Conservation (phyloP, 805 yeast species). For the Spathaspora sp. region DNA sequence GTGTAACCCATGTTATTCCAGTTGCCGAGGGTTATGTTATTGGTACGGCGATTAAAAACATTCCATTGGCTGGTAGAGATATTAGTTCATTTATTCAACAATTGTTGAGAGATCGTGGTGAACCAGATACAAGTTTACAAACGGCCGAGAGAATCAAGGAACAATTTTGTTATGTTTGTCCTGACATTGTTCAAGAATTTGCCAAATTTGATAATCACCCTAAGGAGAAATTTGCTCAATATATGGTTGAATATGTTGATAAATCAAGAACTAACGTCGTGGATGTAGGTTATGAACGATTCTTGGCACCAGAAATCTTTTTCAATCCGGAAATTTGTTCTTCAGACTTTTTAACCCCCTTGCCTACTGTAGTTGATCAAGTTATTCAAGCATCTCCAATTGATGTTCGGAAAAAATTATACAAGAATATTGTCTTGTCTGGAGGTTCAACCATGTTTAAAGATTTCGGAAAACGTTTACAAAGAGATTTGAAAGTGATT, state of each 20-base stretch:
- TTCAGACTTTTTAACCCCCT: conserved; percentile 90
- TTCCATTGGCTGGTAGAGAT: conserved; percentile 98
- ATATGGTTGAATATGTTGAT: conserved; percentile 79
- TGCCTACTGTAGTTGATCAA: conserved; percentile 93
- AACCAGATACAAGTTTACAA: conserved; percentile 84
- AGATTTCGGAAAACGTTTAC: conserved; percentile 95
- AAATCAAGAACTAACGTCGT: conserved; percentile 52
- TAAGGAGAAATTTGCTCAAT: conserved; percentile 84
- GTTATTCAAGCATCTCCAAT: conserved; percentile 95
- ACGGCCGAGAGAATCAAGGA: conserved; percentile 98
- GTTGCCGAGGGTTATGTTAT: conserved; percentile 99
- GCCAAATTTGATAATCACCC: conserved; percentile 92
- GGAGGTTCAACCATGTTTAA: conserved; percentile 99
- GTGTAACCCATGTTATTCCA: conserved; percentile 98
- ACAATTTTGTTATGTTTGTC: conserved; percentile 94
- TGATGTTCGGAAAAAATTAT: conserved; percentile 95
- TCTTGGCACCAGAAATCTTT: conserved; percentile 98
- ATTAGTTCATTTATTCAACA: conserved; percentile 92
- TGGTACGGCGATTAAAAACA: conserved; percentile 94
- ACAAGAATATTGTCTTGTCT: conserved; percentile 90
- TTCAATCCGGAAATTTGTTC: conserved; percentile 97
- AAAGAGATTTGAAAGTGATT: conserved; percentile 83
- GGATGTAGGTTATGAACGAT: conserved; percentile 96
- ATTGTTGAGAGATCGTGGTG: conserved; percentile 94
- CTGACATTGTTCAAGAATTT: conserved; percentile 96